Base-by-base conservation (phyloP, 768 basidiomycete genomes). In the Asterophora lycoperdoides region DNA sequence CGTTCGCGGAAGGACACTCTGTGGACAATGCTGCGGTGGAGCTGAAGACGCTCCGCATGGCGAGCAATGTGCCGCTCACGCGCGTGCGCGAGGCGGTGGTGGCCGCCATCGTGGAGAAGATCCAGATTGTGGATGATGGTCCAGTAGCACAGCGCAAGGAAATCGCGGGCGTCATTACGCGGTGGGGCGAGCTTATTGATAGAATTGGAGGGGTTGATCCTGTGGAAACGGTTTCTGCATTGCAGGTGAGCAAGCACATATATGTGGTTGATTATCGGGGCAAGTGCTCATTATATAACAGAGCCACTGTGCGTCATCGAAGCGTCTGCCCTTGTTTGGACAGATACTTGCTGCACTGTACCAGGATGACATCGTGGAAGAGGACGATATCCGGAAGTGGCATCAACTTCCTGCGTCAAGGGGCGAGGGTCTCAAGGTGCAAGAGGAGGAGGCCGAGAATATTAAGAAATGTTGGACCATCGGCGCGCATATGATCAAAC, bases 21-120 rank as follows among this genome's bases (percentile, higher is more conserved):
- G 84, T 95, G 39, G 92, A 95, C 57, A 93, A 96, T 64, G 93
- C 93, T 1, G 77, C 89, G 1, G 87, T 98, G 53, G 95, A 98
- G 64, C 77, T 98, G 51, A 93, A 95, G 71, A 96, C 95, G 37
- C 78, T 99, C 38, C 88, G 94, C 41, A 95, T 98, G 91, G 92
- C 93, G 30, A 89, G 86, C 60, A 98, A 97, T 59, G 95, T 97
- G 20, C 80, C 89, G 9, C 76, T 96, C 15, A 78, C 77, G n/a
- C 76, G 83, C 43, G 93, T 96, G 13, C 77, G 89, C 44, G 87
- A 93, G 65, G 88, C 87, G 13, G 90, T 97, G n/a, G 75, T 97
- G 32, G 77, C 77, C n/a, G 88, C 83, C 33, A 76, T 98, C 49
- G 83, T 95, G 47, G 81, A 83, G 51, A 78, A 78, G 51, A 84